phyloP scores from a whole-genome alignment of 2,329 filamentous ascomycete species.

The Penicillium oxalicum region DNA sequence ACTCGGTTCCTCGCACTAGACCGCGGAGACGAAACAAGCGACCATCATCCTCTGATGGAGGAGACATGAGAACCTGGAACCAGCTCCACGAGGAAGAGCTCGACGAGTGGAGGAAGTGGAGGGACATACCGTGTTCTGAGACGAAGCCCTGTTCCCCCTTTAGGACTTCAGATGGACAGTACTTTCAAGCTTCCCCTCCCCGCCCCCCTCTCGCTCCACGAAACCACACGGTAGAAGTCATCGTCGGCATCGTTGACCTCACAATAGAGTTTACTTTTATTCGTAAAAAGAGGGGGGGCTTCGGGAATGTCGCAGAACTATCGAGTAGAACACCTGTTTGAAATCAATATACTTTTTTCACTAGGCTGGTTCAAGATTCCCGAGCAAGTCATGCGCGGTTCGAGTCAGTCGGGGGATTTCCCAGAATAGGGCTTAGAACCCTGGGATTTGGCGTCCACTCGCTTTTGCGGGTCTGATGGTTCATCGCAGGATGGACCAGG shows the following conservation, averaged over 20 bases:
- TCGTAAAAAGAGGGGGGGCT: not conserved
- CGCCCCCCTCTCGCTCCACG: not conserved
- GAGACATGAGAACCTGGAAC: no score
- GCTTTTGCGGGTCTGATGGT: not conserved
- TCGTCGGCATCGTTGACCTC: slow-evolving; percentile 8
- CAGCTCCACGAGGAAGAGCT: no score
- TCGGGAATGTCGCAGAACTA: not conserved
- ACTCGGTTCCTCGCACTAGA: no score
- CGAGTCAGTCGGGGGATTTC: slow-evolving; percentile 14
- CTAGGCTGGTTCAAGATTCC: slow-evolving; percentile 1
- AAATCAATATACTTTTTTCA: slow-evolving; percentile 14
- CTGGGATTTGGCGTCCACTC: slow-evolving; percentile 7
- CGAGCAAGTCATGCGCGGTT: not conserved
- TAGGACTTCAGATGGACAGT: no score
- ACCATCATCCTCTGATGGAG: no score
- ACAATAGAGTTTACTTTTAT: not conserved
- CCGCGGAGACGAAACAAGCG: no score
- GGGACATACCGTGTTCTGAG: no score
- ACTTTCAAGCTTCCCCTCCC: no score
- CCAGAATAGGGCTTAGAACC: slow-evolving; percentile 18
- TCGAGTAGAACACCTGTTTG: slow-evolving; percentile 3
- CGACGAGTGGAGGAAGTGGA: no score
- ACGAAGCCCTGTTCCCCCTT: no score
- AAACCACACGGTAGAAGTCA: not conserved
- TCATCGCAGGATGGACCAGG: no score